Conservation (phyloP, 768 basidiomycete genomes). For the Suillus placidus region DNA sequence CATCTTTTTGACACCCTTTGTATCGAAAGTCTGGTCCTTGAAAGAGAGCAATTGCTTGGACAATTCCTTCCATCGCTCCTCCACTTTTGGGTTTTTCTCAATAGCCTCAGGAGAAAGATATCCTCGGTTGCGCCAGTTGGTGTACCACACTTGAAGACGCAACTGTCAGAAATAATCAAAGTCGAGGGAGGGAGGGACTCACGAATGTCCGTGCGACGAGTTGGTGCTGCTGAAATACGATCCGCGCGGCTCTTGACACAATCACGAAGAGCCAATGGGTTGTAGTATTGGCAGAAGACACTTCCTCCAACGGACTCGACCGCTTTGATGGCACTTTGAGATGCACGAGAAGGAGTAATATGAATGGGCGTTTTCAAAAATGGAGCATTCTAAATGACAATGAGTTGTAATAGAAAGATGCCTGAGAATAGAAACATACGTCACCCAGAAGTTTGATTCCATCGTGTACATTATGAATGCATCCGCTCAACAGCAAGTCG, state of each 20-base stretch:
- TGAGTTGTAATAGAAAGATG: background rate
- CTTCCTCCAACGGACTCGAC: slow-evolving; percentile 83
- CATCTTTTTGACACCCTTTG: slow-evolving; percentile 25
- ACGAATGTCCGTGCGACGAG: slow-evolving; percentile 86
- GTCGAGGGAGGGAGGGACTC: slow-evolving; percentile 32
- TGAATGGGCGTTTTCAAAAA: slow-evolving; percentile 73
- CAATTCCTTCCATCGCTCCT: slow-evolving; percentile 70
- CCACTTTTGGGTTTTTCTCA: slow-evolving; percentile 59
- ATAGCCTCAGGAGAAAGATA: slow-evolving; percentile 68
- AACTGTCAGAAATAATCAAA: background rate
- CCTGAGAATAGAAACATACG: slow-evolving; percentile 44
- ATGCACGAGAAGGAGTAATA: slow-evolving; percentile 83
- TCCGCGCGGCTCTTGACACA: slow-evolving; percentile 74
- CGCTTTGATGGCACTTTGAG: slow-evolving; percentile 81
- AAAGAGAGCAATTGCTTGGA: slow-evolving; percentile 63
- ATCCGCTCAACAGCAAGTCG: slow-evolving; percentile 82
- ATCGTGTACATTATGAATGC: slow-evolving; percentile 85
- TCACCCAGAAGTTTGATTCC: slow-evolving; percentile 91
- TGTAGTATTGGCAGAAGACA: slow-evolving; percentile 91
- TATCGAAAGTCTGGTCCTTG: slow-evolving; percentile 38
- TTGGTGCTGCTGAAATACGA: slow-evolving; percentile 74
- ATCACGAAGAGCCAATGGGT: slow-evolving; percentile 79
- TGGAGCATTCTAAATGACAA: slow-evolving; percentile 56
- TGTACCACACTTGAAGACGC: slow-evolving; percentile 69
- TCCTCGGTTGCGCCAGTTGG: slow-evolving; percentile 70